A percentile compares a stretch with the other conserved stretches of the same genome.
These are phyloP conservation scores for Russula brevipes DNA, from an alignment of 768 basidiomycete genomes.

Conservation along the genomic window DNA sequence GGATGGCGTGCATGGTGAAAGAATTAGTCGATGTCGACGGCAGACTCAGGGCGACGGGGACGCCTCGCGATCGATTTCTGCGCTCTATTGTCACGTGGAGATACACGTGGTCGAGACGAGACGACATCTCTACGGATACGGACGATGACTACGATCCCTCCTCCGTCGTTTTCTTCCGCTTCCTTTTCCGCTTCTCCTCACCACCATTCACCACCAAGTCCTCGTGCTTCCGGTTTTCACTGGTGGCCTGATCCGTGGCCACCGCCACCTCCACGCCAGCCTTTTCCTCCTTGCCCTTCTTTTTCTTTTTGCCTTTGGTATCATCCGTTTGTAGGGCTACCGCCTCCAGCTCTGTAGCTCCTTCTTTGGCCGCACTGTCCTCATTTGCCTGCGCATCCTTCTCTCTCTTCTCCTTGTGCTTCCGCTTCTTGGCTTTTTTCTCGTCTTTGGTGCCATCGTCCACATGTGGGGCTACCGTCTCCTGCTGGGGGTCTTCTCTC, in stretches of 20 bases:
- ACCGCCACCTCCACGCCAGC: neutral
- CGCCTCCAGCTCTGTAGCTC: neutral
- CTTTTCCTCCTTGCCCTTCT: neutral
- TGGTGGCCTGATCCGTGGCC: neutral
- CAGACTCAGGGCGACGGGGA: conserved; percentile 17
- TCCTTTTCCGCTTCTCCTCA: conserved; percentile 15
- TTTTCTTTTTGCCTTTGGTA: neutral
- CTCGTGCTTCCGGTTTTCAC: neutral
- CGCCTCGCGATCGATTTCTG: conserved; percentile 27
- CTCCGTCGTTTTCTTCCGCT: neutral
- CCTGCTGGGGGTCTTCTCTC: conserved; percentile 14
- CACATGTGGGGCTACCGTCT: neutral
- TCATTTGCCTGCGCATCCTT: neutral
- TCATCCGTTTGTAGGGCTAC: neutral
- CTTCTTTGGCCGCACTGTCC: neutral
- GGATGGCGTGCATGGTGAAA: conserved; percentile 45
- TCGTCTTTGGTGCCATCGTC: neutral
- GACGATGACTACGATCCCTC: neutral
- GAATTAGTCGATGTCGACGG: conserved; percentile 10
- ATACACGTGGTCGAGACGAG: conserved; percentile 8
- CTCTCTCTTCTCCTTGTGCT: conserved; percentile 17
- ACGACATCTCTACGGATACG: neutral
- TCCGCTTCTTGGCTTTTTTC: conserved; percentile 18
- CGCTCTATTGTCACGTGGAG: conserved; percentile 21
- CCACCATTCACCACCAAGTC: neutral